Percentiles rank a stretch among this genome's conserved stretches.
Evolutionary conservation across 2,329 filamentous ascomycete species (phyloP).

Genomic region (Sclerotinia trifoliorum): DNA sequence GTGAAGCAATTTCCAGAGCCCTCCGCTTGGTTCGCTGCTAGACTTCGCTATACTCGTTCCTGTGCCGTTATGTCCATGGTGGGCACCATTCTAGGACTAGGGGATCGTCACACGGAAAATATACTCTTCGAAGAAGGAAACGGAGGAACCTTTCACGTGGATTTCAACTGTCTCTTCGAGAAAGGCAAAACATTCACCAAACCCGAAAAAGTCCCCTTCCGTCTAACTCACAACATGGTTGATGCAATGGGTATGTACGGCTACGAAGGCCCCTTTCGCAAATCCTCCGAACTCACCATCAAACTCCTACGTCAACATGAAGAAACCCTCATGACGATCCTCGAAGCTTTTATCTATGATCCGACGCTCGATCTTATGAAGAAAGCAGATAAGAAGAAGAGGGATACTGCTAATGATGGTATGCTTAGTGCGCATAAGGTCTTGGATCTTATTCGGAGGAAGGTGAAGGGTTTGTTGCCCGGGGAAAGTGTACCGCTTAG

Average conservation of each 20-base stretch:
- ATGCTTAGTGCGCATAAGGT: slow-evolving; percentile 75
- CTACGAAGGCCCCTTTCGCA: slow-evolving; percentile 88
- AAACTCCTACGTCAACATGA: slow-evolving; percentile 83
- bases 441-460: slow-evolving; percentile 82
- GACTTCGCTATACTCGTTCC: slow-evolving; percentile 86
- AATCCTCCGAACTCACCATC: slow-evolving; percentile 85
- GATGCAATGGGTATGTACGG: slow-evolving; percentile 95
- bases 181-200: slow-evolving; percentile 95
- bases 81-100: slow-evolving; percentile 87
- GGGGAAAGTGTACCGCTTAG: slow-evolving; percentile 90
- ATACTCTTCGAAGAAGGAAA: slow-evolving; percentile 92
- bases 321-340: slow-evolving; percentile 93
- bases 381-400: slow-evolving; percentile 58
- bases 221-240: slow-evolving; percentile 97
- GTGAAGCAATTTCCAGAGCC: slow-evolving; percentile 92
- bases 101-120: slow-evolving; percentile 96
- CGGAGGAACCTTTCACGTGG: slow-evolving; percentile 93
- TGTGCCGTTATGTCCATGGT: slow-evolving; percentile 99
- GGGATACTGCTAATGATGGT: slow-evolving; percentile 44
- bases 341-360: slow-evolving; percentile 96
- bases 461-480: slow-evolving; percentile 78
- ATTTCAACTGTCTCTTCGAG: slow-evolving; percentile 99
- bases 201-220: slow-evolving; percentile 92
- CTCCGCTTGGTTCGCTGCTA: slow-evolving; percentile 84
- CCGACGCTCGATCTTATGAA: slow-evolving; percentile 87